These are phyloP conservation scores for Cyclotella choctawhatcheeana DNA, from an alignment of 108 stramenopile species.

Conservation along the genomic window DNA sequence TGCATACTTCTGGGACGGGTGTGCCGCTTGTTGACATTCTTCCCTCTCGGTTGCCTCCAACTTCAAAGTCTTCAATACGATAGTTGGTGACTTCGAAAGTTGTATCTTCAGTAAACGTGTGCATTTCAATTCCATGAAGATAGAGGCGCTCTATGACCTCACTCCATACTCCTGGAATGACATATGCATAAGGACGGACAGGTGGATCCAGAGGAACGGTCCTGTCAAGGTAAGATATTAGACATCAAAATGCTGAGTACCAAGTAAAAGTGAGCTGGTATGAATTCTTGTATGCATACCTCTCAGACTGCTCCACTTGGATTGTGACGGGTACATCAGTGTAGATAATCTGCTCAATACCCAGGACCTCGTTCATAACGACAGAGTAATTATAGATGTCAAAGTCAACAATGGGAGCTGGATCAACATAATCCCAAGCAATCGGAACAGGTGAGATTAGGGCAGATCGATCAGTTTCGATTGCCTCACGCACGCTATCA, in stretches of 20 bases:
- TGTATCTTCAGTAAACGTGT: conserved; percentile 1
- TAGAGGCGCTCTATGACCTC: neutral
- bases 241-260: neutral
- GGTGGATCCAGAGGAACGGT: neutral
- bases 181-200: neutral
- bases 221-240: no score
- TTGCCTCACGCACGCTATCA: neutral
- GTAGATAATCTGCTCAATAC: conserved; percentile 9
- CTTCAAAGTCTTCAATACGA: conserved; percentile 9
- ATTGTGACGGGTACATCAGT: conserved; percentile 8
- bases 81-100: conserved; percentile 1
- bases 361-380: conserved; percentile 1
- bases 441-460: neutral
- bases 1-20: neutral
- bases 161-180: conserved; percentile 3
- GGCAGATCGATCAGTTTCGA: neutral
- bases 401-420: conserved; percentile 12
- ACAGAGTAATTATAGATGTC: conserved; percentile 4
- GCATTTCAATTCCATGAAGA: conserved; percentile 4
- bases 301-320: conserved; percentile 1
- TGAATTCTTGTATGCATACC: neutral
- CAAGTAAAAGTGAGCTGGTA: neutral
- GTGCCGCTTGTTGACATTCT: neutral
- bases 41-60: conserved; percentile 1
- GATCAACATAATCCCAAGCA: conserved; percentile 4